Base-by-base conservation (phyloP, 495 filamentous ascomycete species). In the Bombardia bombarda region DNA sequence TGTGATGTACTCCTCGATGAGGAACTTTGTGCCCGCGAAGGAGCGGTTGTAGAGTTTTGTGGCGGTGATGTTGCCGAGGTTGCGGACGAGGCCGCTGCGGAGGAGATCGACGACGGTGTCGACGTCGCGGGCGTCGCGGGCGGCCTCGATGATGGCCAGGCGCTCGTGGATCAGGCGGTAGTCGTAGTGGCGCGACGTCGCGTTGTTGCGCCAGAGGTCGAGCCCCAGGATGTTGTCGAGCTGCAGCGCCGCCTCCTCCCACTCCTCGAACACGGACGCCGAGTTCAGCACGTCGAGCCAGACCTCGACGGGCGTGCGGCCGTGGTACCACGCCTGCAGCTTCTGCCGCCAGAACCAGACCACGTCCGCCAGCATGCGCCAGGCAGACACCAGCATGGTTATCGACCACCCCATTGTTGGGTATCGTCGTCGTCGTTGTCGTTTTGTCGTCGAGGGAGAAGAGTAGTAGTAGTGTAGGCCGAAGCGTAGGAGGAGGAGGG, bases 1-100 rank as follows among this genome's bases (percentile, higher is more conserved):
- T 0, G 83, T 82, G 48, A 95, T 82, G 48, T 97, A 97, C 57
- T 95, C 84, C 51, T 94, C 88, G 45, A 97, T 90, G 19, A 93
- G 61, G 18, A 82, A 73, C 60, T 97, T 97, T 3, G 89, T 95
- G 10, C 90, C 90, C 2, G 84, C 82, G 55, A 94, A 93, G 10
- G 85, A 81, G 38, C 83, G 74, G 46, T 88, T 90, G 65, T 86
- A 97, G 2, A 97, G 65, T 46, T 81, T 82, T n/a, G 85, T 78
- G 2, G 80, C 73, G 1, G 86, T 86, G 44, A 97, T 95, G 52
- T 95, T 92, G 25, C 87, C 90, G 7, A 95, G 70, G 51, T 95
- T 96, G 20, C 90, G 80, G 32, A 97, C 84, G 4, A 95, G 75
- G 6, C 90, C 89, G 6, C 84, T 87, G 6, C 87, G 84, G 21